Conservation (phyloP, 345 rosid species). For the Syzygium jambos region DNA sequence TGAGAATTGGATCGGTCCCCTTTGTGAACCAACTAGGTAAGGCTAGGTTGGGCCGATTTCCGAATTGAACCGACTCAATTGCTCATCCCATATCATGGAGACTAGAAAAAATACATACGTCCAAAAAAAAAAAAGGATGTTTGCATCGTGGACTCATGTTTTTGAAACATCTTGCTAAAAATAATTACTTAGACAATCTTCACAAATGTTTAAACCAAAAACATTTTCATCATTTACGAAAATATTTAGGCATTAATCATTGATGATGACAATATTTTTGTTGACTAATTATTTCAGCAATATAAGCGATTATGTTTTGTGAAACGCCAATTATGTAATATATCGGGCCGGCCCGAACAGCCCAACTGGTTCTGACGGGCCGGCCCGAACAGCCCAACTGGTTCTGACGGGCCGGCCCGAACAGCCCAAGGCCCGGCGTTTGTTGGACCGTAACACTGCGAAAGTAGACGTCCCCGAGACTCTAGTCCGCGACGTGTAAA, state of each 20-base stretch:
- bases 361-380: neutral
- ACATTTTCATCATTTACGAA: rapidly evolving
- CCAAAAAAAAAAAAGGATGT: no score
- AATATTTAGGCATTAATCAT: neutral
- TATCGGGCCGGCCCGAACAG: neutral
- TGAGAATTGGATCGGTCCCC: neutral
- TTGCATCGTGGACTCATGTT: neutral
- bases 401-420: neutral
- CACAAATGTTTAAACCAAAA: rapidly evolving
- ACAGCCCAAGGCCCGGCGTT: neutral
- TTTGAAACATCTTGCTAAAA: rapidly evolving
- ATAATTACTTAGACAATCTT: rapidly evolving
- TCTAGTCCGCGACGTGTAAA: no score
- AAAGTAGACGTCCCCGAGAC: neutral
- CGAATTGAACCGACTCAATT: no score
- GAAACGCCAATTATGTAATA: neutral
- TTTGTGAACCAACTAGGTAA: no score
- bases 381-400: neutral
- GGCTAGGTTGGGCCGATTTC: no score
- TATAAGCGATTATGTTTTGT: no score
- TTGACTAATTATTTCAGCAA: neutral
- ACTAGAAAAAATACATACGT: no score
- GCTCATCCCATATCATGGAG: no score
- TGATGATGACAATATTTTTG: neutral
- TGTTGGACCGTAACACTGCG: neutral